phyloP scores from a whole-genome alignment of 2,329 filamentous ascomycete species.

The Knoxdaviesia proteae region DNA sequence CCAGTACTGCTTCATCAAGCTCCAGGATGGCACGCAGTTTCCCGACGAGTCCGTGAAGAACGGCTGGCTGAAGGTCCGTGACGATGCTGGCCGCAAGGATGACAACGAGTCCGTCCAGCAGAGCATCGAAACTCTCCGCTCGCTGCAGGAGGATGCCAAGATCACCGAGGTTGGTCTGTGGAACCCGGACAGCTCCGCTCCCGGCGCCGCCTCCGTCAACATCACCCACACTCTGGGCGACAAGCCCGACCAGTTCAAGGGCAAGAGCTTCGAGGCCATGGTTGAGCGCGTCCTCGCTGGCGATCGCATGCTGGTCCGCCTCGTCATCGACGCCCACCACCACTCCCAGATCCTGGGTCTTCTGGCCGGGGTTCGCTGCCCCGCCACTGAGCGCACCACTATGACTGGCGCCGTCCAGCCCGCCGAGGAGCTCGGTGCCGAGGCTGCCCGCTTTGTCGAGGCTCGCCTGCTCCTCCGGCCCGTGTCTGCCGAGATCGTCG shows the following conservation, averaged over 20 bases:
- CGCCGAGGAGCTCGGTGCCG: constrained; percentile 76
- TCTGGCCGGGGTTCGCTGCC: constrained; percentile 72
- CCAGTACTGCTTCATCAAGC: constrained; percentile 27
- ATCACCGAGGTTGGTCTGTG: constrained; percentile 65
- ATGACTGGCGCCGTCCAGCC: constrained; percentile 61
- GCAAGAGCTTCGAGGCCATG: constrained; percentile 62
- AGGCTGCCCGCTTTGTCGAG: constrained; percentile 78
- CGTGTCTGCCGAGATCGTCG: constrained; percentile 65
- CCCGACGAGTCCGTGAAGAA: constrained; percentile 71
- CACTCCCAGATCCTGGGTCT: constrained; percentile 80
- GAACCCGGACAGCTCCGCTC: constrained; percentile 13
- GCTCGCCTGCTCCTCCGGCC: constrained; percentile 66
- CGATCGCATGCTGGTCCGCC: constrained; percentile 68
- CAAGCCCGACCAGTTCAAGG: constrained; percentile 57
- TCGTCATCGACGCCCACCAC: constrained; percentile 61
- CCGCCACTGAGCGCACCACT: constrained; percentile 70
- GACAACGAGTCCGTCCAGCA: constrained; percentile 56
- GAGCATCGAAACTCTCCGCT: constrained; percentile 57
- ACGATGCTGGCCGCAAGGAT: constrained; percentile 83
- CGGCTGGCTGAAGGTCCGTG: constrained; percentile 82
- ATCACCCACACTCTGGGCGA: constrained; percentile 68
- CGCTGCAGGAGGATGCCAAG: constrained; percentile 58
- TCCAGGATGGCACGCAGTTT: constrained; percentile 56
- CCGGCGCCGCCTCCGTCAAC: constrained; percentile 41
- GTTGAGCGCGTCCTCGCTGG: constrained; percentile 83